These are phyloP conservation scores for Xylaria sp. DNA, from an alignment of 2,329 filamentous ascomycete species.

Conservation along the genomic window DNA sequence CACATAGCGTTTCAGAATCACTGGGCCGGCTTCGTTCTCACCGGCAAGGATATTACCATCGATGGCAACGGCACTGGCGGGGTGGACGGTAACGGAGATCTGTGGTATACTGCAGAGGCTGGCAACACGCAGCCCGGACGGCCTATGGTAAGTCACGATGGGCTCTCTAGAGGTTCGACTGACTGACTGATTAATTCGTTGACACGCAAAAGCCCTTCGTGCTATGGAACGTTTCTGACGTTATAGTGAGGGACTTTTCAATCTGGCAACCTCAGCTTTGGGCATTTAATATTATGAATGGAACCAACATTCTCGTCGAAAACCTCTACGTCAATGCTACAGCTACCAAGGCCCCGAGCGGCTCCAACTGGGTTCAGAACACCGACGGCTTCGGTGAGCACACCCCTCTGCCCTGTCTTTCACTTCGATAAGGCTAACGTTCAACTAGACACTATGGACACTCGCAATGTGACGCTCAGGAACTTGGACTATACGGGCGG, in stretches of 20 bases:
- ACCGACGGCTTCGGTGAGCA: slow-evolving; percentile 61
- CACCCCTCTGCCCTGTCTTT: neutral
- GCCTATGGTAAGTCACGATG: slow-evolving; percentile 57
- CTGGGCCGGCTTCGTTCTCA: slow-evolving; percentile 62
- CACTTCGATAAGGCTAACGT: neutral
- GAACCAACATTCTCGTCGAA: slow-evolving; percentile 62
- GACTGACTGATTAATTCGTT: neutral
- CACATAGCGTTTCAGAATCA: slow-evolving; percentile 66
- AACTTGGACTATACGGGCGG: slow-evolving; percentile 66
- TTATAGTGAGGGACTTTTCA: slow-evolving; percentile 63
- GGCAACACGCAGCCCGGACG: slow-evolving; percentile 60
- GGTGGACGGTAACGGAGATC: slow-evolving; percentile 65
- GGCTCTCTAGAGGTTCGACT: neutral
- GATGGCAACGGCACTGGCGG: slow-evolving; percentile 63
- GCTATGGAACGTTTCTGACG: slow-evolving; percentile 67
- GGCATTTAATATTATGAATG: slow-evolving; percentile 68
- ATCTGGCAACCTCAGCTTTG: slow-evolving; percentile 64
- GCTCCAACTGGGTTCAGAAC: slow-evolving; percentile 67
- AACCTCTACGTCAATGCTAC: slow-evolving; percentile 64
- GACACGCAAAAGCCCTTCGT: slow-evolving; percentile 55
- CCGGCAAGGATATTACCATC: slow-evolving; percentile 61
- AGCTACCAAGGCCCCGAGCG: slow-evolving; percentile 60
- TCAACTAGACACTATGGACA: slow-evolving; percentile 62
- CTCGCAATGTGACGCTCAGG: slow-evolving; percentile 58
- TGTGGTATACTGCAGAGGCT: slow-evolving; percentile 63